Evolutionary conservation across 2,329 filamentous ascomycete genomes (phyloP), one percentile per base, ranked within the genome.

Genomic region (Gaeumannomyces sp.): DNA sequence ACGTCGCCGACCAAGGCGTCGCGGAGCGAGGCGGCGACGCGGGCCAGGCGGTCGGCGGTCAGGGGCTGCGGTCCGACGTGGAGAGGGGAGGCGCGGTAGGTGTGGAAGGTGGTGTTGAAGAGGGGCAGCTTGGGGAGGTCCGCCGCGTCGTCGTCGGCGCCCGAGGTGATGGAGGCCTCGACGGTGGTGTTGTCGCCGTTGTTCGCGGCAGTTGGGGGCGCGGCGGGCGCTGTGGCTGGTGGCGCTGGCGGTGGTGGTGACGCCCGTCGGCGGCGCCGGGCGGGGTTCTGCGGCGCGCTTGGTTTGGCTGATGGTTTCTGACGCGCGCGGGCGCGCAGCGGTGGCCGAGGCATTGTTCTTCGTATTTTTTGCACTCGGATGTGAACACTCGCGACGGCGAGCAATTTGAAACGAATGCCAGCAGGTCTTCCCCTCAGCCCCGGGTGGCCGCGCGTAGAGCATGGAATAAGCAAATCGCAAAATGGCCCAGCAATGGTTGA

Each of bases 81-180:
- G 0, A 87, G 75, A 1, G 84, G 83, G 0, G 84, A 86, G 3
- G 80, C 78, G 60, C 83, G 82, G 69, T 85, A 80, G 7, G 81
- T 81, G 4, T 84, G 83, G 68, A 85, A 87, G 19, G 83, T 85
- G 0, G 81, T 85, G 74, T 85, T 83, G 76, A 84, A 85, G 72
- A 87, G 82, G 2, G 79, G 78, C 29, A 77, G 61, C 16, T 28
- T 25, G 19, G 61, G 61, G n/a, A 28, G 27, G 45, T 28, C 56
- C 27, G 50, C 61, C 5, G 38, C 56, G 11, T 56, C 10, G 45
- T 8, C 16, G 28, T 45, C 50, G 28, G 45, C 38, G 8, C 11
- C 45, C 31, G 25, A 25, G 14, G 31, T 31, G 61, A 14, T 14
- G 38, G 27, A 29, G 25, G 45, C 33, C 0, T 56, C 19, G 28